Evolutionary conservation across 352 stramenopile genomes (phyloP), one percentile per base, ranked within the genome.

Genomic region (Hyphochytrium catenoides): DNA sequence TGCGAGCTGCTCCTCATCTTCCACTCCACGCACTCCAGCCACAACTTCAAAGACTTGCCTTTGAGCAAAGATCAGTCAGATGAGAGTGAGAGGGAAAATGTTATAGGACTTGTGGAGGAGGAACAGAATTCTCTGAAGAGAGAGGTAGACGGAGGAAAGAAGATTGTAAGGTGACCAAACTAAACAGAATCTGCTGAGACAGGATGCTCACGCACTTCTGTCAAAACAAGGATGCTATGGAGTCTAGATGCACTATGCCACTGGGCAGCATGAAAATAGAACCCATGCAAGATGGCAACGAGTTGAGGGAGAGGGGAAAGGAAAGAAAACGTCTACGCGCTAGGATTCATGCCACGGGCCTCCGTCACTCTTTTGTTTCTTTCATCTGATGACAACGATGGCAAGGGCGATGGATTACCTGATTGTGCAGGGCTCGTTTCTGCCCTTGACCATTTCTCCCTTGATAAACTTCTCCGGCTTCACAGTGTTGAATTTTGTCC

Each of bases 381-480:
- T n/a, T n/a, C 8, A 39, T 22, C 21, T 26, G 8, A 33, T 15
- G 12, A 29, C 12, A 22, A 40, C 38, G 29, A n/a, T 27, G 36
- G 4, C 29, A 35, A 25, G 11, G 20, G 27, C 6, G 17, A 31
- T 8, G 1, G 92, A 77, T 47, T 89, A 90, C 54, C 88, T 57
- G 25, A 97, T 69, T 15, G 87, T 78, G 55, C 81, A 94, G 4
- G 85, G 86, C 51, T 97, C 89, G 40, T 91, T 91, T 5, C 89
- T 53, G 20, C 83, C 77, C 52, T 96, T 97, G 15, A 97, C 81
- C 18, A 81, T 61, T 32, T 54, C 72, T 0, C 60, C 52, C 6
- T 39, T 37, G 36, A 74, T 57, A 40, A 87, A 89, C 44, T 94
- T 95, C 24, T 96, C 89, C 18, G 90, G 68, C 36, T 93, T 90